A percentile compares a stretch with the other conserved stretches of the same genome.
Conservation (phyloP, 495 filamentous ascomycete species). For the Neurospora sublineolata region DNA sequence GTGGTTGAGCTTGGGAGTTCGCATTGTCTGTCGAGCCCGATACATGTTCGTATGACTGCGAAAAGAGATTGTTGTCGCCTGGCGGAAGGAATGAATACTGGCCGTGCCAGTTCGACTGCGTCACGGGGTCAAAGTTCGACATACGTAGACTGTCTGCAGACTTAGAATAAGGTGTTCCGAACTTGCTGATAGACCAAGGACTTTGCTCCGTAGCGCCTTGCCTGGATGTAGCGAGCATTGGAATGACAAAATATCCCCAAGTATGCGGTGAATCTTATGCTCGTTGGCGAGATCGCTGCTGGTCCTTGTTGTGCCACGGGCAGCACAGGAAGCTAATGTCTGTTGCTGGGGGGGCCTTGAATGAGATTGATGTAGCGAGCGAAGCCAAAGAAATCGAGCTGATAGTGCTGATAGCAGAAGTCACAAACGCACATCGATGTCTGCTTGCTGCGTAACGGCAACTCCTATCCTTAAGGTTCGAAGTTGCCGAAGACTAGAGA, state of each 20-base stretch:
- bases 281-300: constrained; percentile 7
- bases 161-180: constrained; percentile 41
- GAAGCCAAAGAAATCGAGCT: not conserved
- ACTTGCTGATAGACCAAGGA: constrained; percentile 48
- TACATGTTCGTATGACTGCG: constrained; percentile 38
- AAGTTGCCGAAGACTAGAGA: not conserved
- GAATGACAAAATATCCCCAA: constrained; percentile 17
- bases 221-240: constrained; percentile 49
- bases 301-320: constrained; percentile 9
- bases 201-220: constrained; percentile 44
- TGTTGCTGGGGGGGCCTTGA: not conserved
- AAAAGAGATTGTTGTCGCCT: constrained; percentile 37
- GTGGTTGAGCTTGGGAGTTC: constrained; percentile 32
- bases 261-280: constrained; percentile 9
- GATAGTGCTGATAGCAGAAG: not conserved
- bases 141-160: constrained; percentile 43
- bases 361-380: not conserved
- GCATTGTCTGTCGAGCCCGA: constrained; percentile 28
- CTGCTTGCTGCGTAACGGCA: not conserved
- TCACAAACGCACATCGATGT: not conserved
- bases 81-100: constrained; percentile 45
- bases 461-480: not conserved
- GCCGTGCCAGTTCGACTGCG: constrained; percentile 50
- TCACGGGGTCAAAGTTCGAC: constrained; percentile 45
- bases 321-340: not conserved